Evolutionary conservation across 768 basidiomycete genomes (phyloP).

Genomic region (Saitozyma sp.): DNA sequence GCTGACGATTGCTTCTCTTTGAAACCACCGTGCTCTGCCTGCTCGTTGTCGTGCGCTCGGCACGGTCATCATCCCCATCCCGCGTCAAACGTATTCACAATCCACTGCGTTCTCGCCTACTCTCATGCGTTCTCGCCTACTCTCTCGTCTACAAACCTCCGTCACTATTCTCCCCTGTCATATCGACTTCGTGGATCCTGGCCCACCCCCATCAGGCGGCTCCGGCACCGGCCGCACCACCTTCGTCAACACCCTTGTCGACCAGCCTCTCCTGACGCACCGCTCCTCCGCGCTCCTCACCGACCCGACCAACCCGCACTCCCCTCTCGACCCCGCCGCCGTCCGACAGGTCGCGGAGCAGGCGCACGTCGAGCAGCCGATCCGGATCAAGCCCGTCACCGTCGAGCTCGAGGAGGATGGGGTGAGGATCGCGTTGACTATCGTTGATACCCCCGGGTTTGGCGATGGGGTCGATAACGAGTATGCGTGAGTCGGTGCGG

Average conservation of each 20-base stretch:
- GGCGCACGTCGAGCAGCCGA: slow-evolving; percentile 92
- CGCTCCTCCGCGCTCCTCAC: slow-evolving; percentile 55
- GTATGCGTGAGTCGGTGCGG: slow-evolving; percentile 70
- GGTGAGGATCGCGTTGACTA: slow-evolving; percentile 93
- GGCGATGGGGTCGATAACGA: slow-evolving; percentile 99
- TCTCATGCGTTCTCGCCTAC: no score
- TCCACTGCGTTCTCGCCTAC: no score
- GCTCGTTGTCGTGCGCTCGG: no score
- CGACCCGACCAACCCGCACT: slow-evolving; percentile 35
- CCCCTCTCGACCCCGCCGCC: slow-evolving; percentile 60
- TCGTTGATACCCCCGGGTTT: slow-evolving; percentile 98
- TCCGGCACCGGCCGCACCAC: slow-evolving; percentile 97
- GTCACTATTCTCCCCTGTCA: background rate
- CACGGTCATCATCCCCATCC: no score
- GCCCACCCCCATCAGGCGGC: slow-evolving; percentile 65
- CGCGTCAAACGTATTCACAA: no score
- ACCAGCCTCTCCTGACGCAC: slow-evolving; percentile 86
- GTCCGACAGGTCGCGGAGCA: slow-evolving; percentile 63
- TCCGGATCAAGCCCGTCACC: slow-evolving; percentile 90
- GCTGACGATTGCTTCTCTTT: no score
- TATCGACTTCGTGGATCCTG: background rate
- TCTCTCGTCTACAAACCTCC: background rate
- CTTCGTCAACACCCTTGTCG: slow-evolving; percentile 98
- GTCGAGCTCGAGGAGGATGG: slow-evolving; percentile 99
- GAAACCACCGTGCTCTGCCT: no score